Conservation (phyloP, 2,329 filamentous ascomycete genomes). For the Xylaria sp. region DNA sequence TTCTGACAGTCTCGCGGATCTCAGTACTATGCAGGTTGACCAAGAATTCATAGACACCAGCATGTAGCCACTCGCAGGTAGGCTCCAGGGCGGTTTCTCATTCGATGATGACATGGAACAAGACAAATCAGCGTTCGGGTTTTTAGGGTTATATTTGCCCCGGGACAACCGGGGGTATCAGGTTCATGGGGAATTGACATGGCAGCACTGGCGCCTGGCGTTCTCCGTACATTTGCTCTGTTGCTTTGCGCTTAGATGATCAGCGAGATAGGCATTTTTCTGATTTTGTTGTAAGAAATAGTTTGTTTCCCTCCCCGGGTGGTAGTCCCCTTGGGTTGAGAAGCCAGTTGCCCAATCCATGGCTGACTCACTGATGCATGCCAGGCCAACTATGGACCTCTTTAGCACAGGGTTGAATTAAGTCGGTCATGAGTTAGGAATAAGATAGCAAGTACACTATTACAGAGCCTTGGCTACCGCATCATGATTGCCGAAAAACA, state of each 20-base stretch:
- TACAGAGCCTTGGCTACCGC: background rate
- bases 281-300: constrained; percentile 28
- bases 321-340: background rate
- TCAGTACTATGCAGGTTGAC: constrained; percentile 55
- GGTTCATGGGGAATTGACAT: constrained; percentile 34
- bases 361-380: background rate
- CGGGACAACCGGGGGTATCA: constrained; percentile 20
- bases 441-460: constrained; percentile 7
- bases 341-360: constrained; percentile 13
- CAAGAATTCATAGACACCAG: constrained; percentile 37
- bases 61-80: constrained; percentile 11
- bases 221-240: constrained; percentile 36
- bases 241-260: constrained; percentile 33
- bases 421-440: constrained; percentile 20
- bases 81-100: background rate
- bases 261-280: constrained; percentile 15
- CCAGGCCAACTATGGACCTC: background rate
- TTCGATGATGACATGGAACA: constrained; percentile 2
- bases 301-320: background rate
- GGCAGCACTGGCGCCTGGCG: constrained; percentile 41
- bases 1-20: constrained; percentile 65
- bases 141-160: constrained; percentile 23
- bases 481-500: background rate
- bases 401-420: constrained; percentile 6
- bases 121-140: constrained; percentile 9